A percentile compares a stretch with the other conserved stretches of the same genome.
Evolutionary conservation across 1,284 basidiomycete species (phyloP).

Genomic region (Ceratobasidium sp.): DNA sequence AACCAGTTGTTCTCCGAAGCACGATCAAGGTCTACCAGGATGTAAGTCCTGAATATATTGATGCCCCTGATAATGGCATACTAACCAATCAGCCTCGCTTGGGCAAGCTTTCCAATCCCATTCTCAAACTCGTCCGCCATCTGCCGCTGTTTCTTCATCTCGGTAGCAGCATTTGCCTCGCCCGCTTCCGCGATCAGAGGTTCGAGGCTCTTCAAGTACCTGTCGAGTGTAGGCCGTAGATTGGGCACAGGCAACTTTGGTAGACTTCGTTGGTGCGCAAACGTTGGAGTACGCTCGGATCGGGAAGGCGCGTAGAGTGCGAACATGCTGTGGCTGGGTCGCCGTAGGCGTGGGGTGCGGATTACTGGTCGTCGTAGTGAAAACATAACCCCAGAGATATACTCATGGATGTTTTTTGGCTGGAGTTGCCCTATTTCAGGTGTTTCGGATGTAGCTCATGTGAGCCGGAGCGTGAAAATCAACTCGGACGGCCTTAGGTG

Average conservation of each 20-base stretch:
- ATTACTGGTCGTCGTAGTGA: constrained; percentile 22
- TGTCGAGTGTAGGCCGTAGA: constrained; percentile 80
- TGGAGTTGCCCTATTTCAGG: constrained; percentile 27
- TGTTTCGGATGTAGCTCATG: constrained; percentile 10
- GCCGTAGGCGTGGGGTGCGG: constrained; percentile 17
- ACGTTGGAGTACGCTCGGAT: constrained; percentile 46
- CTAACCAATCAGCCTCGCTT: constrained; percentile 85
- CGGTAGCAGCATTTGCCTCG: constrained; percentile 67
- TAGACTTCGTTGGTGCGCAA: constrained; percentile 55
- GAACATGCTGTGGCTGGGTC: constrained; percentile 41
- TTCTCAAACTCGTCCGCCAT: constrained; percentile 81
- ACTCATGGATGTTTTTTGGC: background rate
- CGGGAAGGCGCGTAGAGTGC: constrained; percentile 47
- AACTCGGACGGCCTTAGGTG: background rate
- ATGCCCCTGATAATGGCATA: constrained; percentile 49
- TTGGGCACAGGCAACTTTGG: constrained; percentile 90
- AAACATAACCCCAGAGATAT: constrained; percentile 9
- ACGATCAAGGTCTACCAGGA: constrained; percentile 79
- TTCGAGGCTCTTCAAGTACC: constrained; percentile 83
- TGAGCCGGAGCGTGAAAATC: constrained; percentile 33
- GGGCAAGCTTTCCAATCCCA: constrained; percentile 79
- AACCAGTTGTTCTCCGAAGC: constrained; percentile 94
- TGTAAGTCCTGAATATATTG: constrained; percentile 2
- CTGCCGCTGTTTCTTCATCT: constrained; percentile 71
- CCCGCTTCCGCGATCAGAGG: constrained; percentile 81